phyloP scores from a whole-genome alignment of 2,329 filamentous ascomycete species.

The Penicillium glabrum region DNA sequence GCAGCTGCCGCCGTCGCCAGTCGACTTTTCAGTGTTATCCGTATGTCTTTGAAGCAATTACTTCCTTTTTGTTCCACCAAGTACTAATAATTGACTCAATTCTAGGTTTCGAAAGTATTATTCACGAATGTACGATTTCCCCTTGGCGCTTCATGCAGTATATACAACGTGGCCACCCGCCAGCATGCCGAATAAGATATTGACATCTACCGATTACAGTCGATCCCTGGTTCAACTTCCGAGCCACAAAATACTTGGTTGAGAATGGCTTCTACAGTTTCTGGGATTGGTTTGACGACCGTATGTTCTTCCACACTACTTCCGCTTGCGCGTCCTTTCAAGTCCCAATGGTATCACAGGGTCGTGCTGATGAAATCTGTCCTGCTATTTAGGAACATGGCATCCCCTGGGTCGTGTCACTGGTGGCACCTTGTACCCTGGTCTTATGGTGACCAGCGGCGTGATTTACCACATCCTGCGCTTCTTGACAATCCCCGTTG shows the following conservation, averaged over 20 bases:
- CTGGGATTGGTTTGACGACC: slow-evolving; percentile 99
- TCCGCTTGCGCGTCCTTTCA: slow-evolving; percentile 7
- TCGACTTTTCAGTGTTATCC: slow-evolving; percentile 96
- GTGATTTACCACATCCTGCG: slow-evolving; percentile 93
- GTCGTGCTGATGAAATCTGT: slow-evolving; percentile 20
- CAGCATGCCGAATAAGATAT: slow-evolving; percentile 16
- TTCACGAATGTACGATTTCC: slow-evolving; percentile 86
- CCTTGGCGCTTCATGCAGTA: slow-evolving; percentile 3
- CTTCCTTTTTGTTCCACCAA: not conserved
- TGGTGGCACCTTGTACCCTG: slow-evolving; percentile 96
- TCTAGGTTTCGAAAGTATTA: slow-evolving; percentile 94
- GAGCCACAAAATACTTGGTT: slow-evolving; percentile 96
- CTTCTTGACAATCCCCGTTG: slow-evolving; percentile 84
- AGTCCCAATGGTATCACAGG: slow-evolving; percentile 1
- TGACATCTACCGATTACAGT: slow-evolving; percentile 57
- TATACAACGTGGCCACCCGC: slow-evolving; percentile 10
- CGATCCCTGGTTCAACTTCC: slow-evolving; percentile 99
- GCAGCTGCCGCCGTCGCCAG: slow-evolving; percentile 88
- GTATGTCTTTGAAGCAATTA: slow-evolving; percentile 56
- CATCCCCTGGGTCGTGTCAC: slow-evolving; percentile 97
- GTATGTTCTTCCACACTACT: slow-evolving; percentile 49
- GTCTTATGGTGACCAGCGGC: slow-evolving; percentile 98
- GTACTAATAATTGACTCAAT: slow-evolving; percentile 6
- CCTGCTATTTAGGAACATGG: slow-evolving; percentile 71
- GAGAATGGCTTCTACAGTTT: slow-evolving; percentile 98